Base-by-base conservation (phyloP, 257 asterid genomes). In the Craterostigma plantagineum region DNA sequence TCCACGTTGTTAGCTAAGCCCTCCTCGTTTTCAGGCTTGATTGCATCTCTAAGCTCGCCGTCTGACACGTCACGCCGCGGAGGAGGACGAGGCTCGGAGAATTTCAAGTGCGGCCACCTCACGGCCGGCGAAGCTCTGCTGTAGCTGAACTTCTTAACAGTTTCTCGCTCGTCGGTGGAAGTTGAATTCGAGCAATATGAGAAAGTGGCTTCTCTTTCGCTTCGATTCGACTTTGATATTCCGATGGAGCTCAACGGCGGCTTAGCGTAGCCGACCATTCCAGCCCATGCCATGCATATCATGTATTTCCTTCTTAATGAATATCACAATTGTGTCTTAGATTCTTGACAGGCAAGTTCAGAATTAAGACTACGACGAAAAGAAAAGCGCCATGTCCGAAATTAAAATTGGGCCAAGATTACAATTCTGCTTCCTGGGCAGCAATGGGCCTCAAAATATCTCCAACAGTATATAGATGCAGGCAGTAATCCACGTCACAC, bases 51-150 rank as follows among this genome's bases (percentile, higher is more conserved):
- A 34, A 50, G 59, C 16, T 63, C 65, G 7, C 46, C 7, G 44
- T 46, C 16, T 13, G 47, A 44, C 30, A 15, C 16, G 16, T 52
- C 44, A 39, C 34, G 38, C 30, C 8, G 63, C 4, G 72, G 50
- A 41, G 0, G 34, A 27, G 51, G 34, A 1, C 53, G 70, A 46
- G 59, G 55, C 15, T 73, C 92, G 0, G 35, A 39, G 54, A 76
- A 70, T 58, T 68, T 74, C 63, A 79, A 66, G 76, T 82, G 90
- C 43, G 98, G 95, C 95, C 95, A 87, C 64, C 98, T 82, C 11
- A 73, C 72, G 11, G 92, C 63, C 2, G 98, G 95, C 30, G 82
- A 74, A 46, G 98, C 93, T 73, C 92, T 74, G 13, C 79, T 70
- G 49, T 87, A 87, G 35, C 73, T 74, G 38, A 87, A 87, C 55